A percentile compares a stretch with the other conserved stretches of the same genome.
Evolutionary conservation across 2,329 filamentous ascomycete species (phyloP).

Genomic region (Knufia fluminis): DNA sequence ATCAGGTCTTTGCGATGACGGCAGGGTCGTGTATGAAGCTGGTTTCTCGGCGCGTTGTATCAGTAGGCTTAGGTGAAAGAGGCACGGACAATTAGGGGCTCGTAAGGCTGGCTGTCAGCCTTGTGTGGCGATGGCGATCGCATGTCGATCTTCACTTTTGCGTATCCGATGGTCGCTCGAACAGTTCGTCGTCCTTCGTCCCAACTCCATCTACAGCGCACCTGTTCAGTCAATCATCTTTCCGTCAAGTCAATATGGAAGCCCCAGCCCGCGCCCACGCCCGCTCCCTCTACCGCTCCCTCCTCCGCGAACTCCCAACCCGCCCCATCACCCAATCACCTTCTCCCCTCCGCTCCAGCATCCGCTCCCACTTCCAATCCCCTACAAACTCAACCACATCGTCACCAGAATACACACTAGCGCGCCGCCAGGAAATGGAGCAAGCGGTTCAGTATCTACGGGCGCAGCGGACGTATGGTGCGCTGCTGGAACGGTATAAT

Average conservation of each 20-base stretch:
- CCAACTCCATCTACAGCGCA: too few species aligned
- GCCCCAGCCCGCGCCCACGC: conserved; percentile 46
- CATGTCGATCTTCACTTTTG: background rate
- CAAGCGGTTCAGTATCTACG: conserved; percentile 73
- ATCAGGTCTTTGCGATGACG: too few species aligned
- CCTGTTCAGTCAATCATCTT: too few species aligned
- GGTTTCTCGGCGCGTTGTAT: background rate
- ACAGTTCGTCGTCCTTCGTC: too few species aligned
- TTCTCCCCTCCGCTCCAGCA: conserved; percentile 59
- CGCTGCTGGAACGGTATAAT: conserved; percentile 83
- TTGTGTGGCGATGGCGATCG: background rate
- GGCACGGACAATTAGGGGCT: background rate
- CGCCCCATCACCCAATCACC: conserved; percentile 41
- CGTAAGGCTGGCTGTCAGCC: background rate
- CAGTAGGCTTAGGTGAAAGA: too few species aligned
- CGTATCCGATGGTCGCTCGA: too few species aligned
- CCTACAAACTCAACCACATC: conserved; percentile 24
- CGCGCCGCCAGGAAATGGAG: conserved; percentile 48
- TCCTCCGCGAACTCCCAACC: conserved; percentile 76
- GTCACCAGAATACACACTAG: conserved; percentile 19
- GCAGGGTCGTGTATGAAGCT: too few species aligned
- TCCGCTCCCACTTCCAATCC: conserved; percentile 54
- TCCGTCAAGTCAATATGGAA: conserved; percentile 11
- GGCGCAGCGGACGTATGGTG: conserved; percentile 76
- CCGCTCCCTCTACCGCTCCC: conserved; percentile 74